Base-by-base conservation (phyloP, 257 asterid species). In the Ilex aquifolium region DNA sequence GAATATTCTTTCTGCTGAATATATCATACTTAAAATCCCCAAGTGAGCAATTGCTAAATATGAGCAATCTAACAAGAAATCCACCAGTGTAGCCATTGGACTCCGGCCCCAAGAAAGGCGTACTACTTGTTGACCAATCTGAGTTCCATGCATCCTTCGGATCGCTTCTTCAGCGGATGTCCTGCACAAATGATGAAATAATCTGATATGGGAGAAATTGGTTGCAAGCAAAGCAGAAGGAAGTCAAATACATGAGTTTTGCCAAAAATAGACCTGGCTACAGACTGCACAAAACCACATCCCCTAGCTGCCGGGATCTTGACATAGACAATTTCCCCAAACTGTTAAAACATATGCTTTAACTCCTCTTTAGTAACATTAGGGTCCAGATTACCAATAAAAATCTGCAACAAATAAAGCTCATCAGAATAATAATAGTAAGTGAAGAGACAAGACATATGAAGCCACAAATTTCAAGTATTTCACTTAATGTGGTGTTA, bases 41-140 rank as follows among this genome's bases (percentile, higher is more conserved):
- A 8, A 36, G 42, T 36, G 42, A 36, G 8, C 7, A 36, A 36
- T 36, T 36, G 5, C 42, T 36, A 36, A 36, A 21, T 12, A 46
- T 46, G 14, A 46, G 52, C 52, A 46, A 46, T 7, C 52, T 6
- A 46, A 46, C 10, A 5, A 46, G 52, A 46, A 46, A 14, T 10
- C 10, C 58, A 91, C 97, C 91, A 84, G 96, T 72, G 88, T 90
- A 49, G 95, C 86, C 2, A 83, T 70, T 31, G 84, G 96, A 64
- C 86, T 85, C 82, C 94, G 77, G 74, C 95, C 97, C 97, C 95
- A 91, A 44, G 93, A 91, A 76, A 91, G 90, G 48, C 95, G 90
- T 62, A 91, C 96, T 51, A 84, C 88, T 76, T 86, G 96, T 68
- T 88, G 95, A 71, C 98, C 95, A 75, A 91, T 85, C 74, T 75